Evolutionary conservation across 345 rosid species (phyloP).

Genomic region (Hibiscus mutabilis): DNA sequence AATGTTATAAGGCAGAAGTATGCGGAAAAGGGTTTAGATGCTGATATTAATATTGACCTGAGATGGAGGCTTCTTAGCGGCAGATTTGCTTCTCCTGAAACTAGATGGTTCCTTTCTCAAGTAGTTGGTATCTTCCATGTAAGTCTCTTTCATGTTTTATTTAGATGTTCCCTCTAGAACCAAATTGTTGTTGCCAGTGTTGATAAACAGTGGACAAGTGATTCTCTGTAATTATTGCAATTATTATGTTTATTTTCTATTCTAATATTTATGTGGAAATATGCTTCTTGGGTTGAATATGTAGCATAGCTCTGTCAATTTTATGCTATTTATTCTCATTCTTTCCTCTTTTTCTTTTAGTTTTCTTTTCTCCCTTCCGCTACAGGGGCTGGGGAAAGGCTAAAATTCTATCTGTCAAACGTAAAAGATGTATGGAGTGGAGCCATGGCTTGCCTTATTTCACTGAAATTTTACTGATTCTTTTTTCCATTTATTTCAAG

Average conservation of each 20-base stretch:
- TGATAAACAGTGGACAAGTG: not conserved
- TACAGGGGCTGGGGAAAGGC: not conserved
- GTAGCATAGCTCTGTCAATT: not conserved
- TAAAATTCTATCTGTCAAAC: not conserved
- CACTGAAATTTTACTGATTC: not conserved
- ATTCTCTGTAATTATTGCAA: not conserved
- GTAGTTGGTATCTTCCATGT: not conserved
- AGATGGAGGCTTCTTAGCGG: not conserved
- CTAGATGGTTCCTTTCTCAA: not conserved
- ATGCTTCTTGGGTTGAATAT: not conserved
- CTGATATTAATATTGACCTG: not conserved
- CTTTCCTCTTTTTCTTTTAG: not conserved
- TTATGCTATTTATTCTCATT: not conserved
- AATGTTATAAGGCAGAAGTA: not conserved
- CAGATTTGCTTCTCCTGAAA: not conserved
- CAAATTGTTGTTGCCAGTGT: not conserved
- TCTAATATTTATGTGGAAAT: not conserved
- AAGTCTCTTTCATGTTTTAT: not conserved
- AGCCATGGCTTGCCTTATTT: not conserved
- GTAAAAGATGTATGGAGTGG: not conserved
- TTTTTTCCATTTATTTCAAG: not conserved
- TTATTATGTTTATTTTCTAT: not conserved
- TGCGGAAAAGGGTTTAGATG: not conserved
- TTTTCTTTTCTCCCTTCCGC: slow-evolving; percentile 1
- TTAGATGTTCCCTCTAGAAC: not conserved